Evolutionary conservation across 2,329 filamentous ascomycete genomes (phyloP).

Genomic region (Pestalotiopsis sp.): DNA sequence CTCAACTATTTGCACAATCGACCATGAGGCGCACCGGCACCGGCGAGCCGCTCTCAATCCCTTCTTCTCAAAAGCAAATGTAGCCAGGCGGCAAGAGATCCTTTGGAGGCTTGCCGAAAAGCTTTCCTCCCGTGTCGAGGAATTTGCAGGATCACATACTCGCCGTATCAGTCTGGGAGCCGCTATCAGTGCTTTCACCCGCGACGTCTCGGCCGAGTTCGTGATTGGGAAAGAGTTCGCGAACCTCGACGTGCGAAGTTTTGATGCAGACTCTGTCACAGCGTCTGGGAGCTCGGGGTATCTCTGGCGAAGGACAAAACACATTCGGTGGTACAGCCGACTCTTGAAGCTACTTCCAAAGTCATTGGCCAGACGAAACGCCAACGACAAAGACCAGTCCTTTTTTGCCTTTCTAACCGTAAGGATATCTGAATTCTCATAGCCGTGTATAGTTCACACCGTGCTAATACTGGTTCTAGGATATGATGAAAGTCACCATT

Average conservation of each 20-base stretch:
- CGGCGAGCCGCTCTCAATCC: constrained; percentile 6
- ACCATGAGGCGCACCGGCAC: constrained; percentile 12
- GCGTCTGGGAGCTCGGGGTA: neutral
- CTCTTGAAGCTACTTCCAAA: neutral
- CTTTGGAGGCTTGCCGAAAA: neutral
- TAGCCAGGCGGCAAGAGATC: neutral
- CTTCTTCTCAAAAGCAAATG: constrained; percentile 2
- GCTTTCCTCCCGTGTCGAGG: neutral
- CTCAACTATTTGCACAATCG: constrained; percentile 2
- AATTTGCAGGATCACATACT: too few species aligned
- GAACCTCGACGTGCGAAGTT: neutral
- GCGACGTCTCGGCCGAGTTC: neutral
- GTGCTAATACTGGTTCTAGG: neutral
- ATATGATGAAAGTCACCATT: neutral
- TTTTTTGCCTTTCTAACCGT: neutral
- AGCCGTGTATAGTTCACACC: neutral
- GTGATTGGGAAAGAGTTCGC: neutral
- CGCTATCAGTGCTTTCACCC: neutral
- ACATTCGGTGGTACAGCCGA: neutral
- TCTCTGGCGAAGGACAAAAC: neutral
- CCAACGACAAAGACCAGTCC: neutral
- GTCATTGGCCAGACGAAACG: neutral
- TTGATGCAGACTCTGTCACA: neutral
- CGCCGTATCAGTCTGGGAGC: neutral
- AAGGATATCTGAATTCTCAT: neutral